Conservation (phyloP, 148 eudicot genomes). For the Limonium bicolor region DNA sequence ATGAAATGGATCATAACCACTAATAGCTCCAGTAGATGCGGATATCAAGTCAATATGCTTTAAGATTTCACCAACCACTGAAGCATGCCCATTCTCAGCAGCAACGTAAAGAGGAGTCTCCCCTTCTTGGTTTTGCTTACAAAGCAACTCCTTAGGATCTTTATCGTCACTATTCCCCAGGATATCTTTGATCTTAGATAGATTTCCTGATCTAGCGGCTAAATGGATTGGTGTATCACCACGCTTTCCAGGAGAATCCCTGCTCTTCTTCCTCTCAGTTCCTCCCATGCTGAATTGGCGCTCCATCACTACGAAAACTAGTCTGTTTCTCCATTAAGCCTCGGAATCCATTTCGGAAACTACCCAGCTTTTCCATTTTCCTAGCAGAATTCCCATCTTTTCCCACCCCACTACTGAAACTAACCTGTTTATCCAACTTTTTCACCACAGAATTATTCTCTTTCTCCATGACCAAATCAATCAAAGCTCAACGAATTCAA, state of each 20-base stretch:
- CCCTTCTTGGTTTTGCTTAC: conserved; percentile 72
- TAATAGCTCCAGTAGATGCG: conserved; percentile 62
- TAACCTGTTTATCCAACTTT: conserved; percentile 22
- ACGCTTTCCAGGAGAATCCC: conserved; percentile 82
- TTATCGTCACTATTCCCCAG: conserved; percentile 34
- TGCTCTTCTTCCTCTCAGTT: conserved; percentile 40
- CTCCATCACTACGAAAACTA: conserved; percentile 33
- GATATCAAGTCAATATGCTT: conserved; percentile 58
- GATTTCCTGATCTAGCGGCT: conserved; percentile 73
- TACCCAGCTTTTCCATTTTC: too few species aligned
- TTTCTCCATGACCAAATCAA: conserved; percentile 10
- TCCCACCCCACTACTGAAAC: conserved; percentile 10
- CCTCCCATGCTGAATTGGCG: conserved; percentile 73
- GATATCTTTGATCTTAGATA: conserved; percentile 44
- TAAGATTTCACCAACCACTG: conserved; percentile 56
- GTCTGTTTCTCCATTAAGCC: conserved; percentile 9
- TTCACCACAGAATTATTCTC: conserved; percentile 1
- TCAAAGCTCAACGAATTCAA: conserved; percentile 1
- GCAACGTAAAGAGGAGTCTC: conserved; percentile 77
- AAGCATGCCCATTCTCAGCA: conserved; percentile 70
- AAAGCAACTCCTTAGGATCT: conserved; percentile 36
- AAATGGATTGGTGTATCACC: conserved; percentile 84
- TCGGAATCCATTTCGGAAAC: too few species aligned
- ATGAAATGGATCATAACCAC: conserved; percentile 84
- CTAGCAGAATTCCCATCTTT: too few species aligned